Evolutionary conservation across 495 filamentous ascomycete species (phyloP), one percentile per base, ranked within the genome.

Genomic region (Penicillium paradoxum): DNA sequence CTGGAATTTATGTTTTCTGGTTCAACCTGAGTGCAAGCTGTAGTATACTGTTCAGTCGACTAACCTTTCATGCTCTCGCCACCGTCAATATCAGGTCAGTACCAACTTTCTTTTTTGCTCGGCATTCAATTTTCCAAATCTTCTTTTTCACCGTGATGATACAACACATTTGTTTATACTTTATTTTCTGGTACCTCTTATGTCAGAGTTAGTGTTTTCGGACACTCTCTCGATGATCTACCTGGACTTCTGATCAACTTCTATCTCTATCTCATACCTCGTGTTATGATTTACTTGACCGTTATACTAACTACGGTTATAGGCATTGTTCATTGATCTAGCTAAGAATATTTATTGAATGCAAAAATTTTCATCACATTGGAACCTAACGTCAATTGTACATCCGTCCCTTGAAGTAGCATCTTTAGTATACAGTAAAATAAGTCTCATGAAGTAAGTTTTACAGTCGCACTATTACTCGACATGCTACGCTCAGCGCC

Each of bases 161-260:
- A 78, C 68, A 72, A 43, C 49, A 25, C 49, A 51, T 43, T 62
- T 62, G 66, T 65, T 59, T 68, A 65, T 63, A 58, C 50, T 69
- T 63, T 72, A 62, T 67, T 80, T 81, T 82, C 79, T 82, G 79
- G 78, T 81, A 82, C 79, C 79, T 82, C 79, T 82, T 82, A 79
- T 80, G 74, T 80, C 71, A 81, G 78, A 67, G 64, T 58, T 57
- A 44, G 64, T 63, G 62, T 67, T 57, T 70, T 58, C 68, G 69
- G 72, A 66, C 64, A 51, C 58, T 62, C 59, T 65, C 73, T 70
- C 79, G 63, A 80, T 82, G 79, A 80, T 80, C 79, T 79, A 76
- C 72, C 67, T 71, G 79, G 79, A 81, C 79, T 81, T 82, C 79
- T 82, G 79, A 82, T 59, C 48, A 24, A 51, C 15, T 36, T 41